These are phyloP conservation scores for Penicillium roqueforti DNA, from an alignment of 495 filamentous ascomycete species.

Conservation along the genomic window DNA sequence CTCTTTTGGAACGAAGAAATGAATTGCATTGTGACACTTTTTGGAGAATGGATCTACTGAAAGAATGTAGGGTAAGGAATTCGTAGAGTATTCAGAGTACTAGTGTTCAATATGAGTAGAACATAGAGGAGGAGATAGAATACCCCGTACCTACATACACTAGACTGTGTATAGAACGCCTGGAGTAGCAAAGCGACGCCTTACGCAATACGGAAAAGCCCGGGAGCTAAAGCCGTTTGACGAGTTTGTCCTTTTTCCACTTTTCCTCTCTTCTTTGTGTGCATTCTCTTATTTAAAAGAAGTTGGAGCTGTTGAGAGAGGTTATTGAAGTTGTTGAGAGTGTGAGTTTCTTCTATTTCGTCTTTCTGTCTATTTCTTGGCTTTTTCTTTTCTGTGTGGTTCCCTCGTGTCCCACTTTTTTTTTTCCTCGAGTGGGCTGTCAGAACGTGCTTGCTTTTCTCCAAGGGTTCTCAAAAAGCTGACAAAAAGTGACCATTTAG, in stretches of 20 bases:
- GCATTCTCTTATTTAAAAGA: slow-evolving; percentile 3
- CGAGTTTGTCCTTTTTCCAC: slow-evolving; percentile 23
- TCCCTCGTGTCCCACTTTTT: slow-evolving; percentile 22
- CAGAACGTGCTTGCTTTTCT: slow-evolving; percentile 24
- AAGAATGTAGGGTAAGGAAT: slow-evolving; percentile 15
- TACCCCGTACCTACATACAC: no score
- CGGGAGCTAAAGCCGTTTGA: slow-evolving; percentile 39
- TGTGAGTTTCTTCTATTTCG: slow-evolving; percentile 18
- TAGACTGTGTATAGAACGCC: not conserved
- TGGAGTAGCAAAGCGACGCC: no score
- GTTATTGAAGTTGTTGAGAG: slow-evolving; percentile 20
- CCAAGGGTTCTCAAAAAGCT: slow-evolving; percentile 31
- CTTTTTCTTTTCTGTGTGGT: slow-evolving; percentile 8
- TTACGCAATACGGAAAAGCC: slow-evolving; percentile 45
- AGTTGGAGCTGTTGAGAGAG: slow-evolving; percentile 8
- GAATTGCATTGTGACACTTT: slow-evolving; percentile 19
- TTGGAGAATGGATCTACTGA: slow-evolving; percentile 15
- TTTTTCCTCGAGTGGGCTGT: slow-evolving; percentile 34
- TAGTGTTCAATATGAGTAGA: not conserved
- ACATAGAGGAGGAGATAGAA: no score
- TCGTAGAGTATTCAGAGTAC: not conserved
- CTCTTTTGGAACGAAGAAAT: slow-evolving; percentile 21
- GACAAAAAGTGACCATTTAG: not conserved
- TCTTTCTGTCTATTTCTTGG: slow-evolving; percentile 5
- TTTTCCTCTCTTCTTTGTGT: slow-evolving; percentile 12